A percentile compares a stretch with the other conserved stretches of the same genome.
phyloP scores from a whole-genome alignment of 1,284 basidiomycete genomes.

The Ceraceosorus guamensis region DNA sequence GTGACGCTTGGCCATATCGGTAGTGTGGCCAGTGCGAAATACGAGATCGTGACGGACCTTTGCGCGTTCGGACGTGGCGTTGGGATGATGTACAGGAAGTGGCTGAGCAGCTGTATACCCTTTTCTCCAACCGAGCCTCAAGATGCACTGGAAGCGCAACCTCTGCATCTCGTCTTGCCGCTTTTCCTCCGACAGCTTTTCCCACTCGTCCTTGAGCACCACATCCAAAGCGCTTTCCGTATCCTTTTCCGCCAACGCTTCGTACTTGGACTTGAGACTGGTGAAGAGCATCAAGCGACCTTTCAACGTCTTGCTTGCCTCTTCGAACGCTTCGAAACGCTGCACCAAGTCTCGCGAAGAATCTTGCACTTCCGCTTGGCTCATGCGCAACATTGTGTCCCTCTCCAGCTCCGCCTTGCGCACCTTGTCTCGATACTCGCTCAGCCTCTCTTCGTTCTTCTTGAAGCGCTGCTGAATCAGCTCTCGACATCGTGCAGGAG shows the following conservation, averaged over 20 bases:
- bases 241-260: background rate
- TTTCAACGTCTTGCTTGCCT: constrained; percentile 12
- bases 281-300: constrained; percentile 24
- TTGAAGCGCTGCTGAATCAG: background rate
- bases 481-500: background rate
- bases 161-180: constrained; percentile 4
- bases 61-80: background rate
- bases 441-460: constrained; percentile 5
- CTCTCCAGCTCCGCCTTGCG: too few relatives aligned
- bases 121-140: constrained; percentile 41
- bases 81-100: constrained; percentile 7
- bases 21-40: constrained; percentile 7
- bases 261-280: too few relatives aligned
- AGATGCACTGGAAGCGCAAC: constrained; percentile 16
- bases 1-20: background rate
- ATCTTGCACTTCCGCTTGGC: too few relatives aligned
- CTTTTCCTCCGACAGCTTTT: constrained; percentile 12
- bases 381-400: too few relatives aligned
- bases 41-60: constrained; percentile 1
- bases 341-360: constrained; percentile 4
- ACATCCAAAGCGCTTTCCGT: constrained; percentile 11
- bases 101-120: constrained; percentile 45
- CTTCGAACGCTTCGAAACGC: background rate
- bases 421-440: constrained; percentile 1
- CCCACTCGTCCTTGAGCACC: constrained; percentile 22